Percentiles rank a stretch among this genome's conserved stretches.
These are phyloP conservation scores for Aspergillus sp. DNA, from an alignment of 2,329 filamentous ascomycete genomes.

Conservation along the genomic window DNA sequence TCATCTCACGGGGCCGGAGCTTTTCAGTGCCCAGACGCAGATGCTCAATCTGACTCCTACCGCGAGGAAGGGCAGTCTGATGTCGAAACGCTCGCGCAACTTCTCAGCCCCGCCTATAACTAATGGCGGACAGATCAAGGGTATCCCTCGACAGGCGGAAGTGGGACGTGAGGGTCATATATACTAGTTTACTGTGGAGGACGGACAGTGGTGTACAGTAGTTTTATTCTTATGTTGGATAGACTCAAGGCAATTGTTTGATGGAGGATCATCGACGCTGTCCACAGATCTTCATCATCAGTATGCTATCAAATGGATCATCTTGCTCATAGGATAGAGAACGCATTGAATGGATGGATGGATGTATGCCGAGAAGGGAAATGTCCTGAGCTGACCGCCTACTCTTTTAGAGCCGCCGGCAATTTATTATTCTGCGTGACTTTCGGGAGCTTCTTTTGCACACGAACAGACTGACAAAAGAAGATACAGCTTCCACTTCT, in stretches of 20 bases:
- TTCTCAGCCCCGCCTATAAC: conserved; percentile 21
- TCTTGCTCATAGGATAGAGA: too few relatives aligned
- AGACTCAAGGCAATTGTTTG: neutral
- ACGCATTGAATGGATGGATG: too few relatives aligned
- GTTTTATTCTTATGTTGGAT: neutral
- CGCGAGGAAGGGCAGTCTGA: conserved; percentile 21
- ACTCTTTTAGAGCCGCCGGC: conserved; percentile 13
- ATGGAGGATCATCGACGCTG: neutral
- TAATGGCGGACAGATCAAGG: conserved; percentile 52
- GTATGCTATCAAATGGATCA: too few relatives aligned
- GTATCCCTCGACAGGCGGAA: conserved; percentile 55
- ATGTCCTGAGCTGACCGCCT: conserved; percentile 21
- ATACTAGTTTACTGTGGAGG: conserved; percentile 13
- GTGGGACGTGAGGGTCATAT: conserved; percentile 38
- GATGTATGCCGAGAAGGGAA: neutral
- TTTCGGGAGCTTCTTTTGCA: conserved; percentile 8
- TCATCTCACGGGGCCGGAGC: conserved; percentile 77
- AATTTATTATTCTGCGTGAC: conserved; percentile 18
- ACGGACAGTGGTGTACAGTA: too few relatives aligned
- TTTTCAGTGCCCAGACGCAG: conserved; percentile 69
- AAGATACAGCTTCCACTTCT: conserved; percentile 5
- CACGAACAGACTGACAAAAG: neutral
- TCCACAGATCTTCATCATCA: neutral
- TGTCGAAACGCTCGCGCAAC: conserved; percentile 20
- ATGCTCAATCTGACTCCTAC: conserved; percentile 29